Evolutionary conservation across 1,139 yeast species (phyloP).

Genomic region (Pichia inconspicua): DNA sequence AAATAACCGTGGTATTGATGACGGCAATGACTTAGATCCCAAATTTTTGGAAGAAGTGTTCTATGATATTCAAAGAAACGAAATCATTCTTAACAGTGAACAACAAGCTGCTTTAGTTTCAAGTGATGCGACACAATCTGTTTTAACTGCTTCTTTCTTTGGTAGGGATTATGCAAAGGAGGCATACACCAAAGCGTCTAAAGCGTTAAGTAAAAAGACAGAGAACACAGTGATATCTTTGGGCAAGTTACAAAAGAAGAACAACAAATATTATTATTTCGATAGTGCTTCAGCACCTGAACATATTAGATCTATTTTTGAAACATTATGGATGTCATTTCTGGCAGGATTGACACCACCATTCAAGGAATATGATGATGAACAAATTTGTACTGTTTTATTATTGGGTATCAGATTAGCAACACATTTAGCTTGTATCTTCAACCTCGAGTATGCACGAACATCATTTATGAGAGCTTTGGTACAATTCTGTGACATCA

Average conservation of each 20-base stretch:
- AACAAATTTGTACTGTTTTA: slow-evolving; percentile 61
- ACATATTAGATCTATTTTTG: slow-evolving; percentile 90
- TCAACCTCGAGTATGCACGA: slow-evolving; percentile 77
- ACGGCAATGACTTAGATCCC: slow-evolving; percentile 74
- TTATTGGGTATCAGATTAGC: slow-evolving; percentile 82
- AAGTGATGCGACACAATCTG: slow-evolving; percentile 36
- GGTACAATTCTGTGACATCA: slow-evolving; percentile 76
- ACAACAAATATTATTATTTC: slow-evolving; percentile 33
- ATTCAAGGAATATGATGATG: slow-evolving; percentile 80
- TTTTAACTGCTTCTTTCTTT: slow-evolving; percentile 54
- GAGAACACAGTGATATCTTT: slow-evolving; percentile 73
- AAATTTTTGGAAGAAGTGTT: slow-evolving; percentile 64
- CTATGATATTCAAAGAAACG: slow-evolving; percentile 70
- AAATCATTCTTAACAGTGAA: slow-evolving; percentile 85
- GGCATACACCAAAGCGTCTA: slow-evolving; percentile 87
- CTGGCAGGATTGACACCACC: slow-evolving; percentile 93
- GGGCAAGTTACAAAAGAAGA: slow-evolving; percentile 39
- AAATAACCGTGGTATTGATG: slow-evolving; percentile 91
- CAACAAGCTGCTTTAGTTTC: slow-evolving; percentile 87
- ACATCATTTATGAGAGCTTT: slow-evolving; percentile 86
- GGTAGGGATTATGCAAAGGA: slow-evolving; percentile 72
- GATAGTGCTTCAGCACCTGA: slow-evolving; percentile 68
- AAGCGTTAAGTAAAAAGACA: slow-evolving; percentile 83
- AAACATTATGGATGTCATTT: slow-evolving; percentile 93
- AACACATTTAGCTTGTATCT: slow-evolving; percentile 75